phyloP scores from a whole-genome alignment of 352 stramenopile genomes.

The Sclerospora graminicola region DNA sequence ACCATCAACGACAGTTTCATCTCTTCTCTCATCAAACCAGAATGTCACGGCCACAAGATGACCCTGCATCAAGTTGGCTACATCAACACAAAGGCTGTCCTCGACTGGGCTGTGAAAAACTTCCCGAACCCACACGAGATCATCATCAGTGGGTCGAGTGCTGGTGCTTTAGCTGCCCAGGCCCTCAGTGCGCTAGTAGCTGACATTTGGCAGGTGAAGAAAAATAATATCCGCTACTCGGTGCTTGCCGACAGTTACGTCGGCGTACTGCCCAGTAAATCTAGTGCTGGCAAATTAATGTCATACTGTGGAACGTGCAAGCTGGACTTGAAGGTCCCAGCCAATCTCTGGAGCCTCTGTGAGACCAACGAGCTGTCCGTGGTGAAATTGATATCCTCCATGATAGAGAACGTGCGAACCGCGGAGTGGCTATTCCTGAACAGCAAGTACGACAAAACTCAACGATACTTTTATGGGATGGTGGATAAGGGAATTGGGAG shows the following conservation, averaged over 20 bases:
- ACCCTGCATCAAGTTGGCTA: slow-evolving; percentile 49
- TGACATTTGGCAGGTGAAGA: slow-evolving; percentile 45
- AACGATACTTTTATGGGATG: no score
- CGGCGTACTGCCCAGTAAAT: no score
- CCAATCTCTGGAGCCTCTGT: slow-evolving; percentile 32
- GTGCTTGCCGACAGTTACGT: no score
- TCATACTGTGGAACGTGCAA: no score
- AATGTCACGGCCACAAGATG: no score
- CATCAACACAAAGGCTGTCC: no score
- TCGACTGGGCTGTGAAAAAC: no score
- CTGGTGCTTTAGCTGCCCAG: slow-evolving; percentile 42
- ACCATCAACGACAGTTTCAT: slow-evolving; percentile 20
- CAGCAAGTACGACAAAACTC: no score
- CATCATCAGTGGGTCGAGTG: slow-evolving; percentile 46
- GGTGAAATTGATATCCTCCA: slow-evolving; percentile 36
- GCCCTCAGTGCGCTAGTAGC: slow-evolving; percentile 31
- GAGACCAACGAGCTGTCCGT: slow-evolving; percentile 31
- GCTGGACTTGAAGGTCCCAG: slow-evolving; percentile 35
- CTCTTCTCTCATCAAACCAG: slow-evolving; percentile 29
- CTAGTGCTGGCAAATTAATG: slow-evolving; percentile 35
- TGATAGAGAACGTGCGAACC: slow-evolving; percentile 34
- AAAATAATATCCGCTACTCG: slow-evolving; percentile 39
- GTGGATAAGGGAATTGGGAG: slow-evolving; percentile 35
- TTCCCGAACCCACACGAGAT: slow-evolving; percentile 47
- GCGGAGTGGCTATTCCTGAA: no score